Percentiles rank a stretch among this genome's conserved stretches.
Evolutionary conservation across 192 early-diverging fungal genomes (phyloP).

Genomic region (Jimgerdemannia flammicorona): DNA sequence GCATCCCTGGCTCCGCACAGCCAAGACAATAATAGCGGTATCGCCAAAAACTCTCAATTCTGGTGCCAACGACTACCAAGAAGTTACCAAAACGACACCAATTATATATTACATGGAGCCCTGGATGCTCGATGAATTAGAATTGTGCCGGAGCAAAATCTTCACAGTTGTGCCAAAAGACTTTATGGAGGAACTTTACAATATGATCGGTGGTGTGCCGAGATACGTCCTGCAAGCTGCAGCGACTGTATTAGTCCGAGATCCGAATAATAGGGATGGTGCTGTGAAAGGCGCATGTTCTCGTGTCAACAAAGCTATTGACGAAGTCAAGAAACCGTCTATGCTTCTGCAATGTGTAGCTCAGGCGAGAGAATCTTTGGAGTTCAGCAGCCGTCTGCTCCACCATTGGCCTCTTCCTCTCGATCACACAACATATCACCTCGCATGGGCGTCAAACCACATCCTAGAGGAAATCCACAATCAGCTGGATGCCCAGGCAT

Average conservation of each 20-base stretch:
- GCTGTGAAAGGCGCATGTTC: background rate
- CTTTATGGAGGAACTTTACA: conserved; percentile 14
- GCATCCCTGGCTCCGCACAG: background rate
- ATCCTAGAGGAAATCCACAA: background rate
- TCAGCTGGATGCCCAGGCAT: background rate
- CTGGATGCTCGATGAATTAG: background rate
- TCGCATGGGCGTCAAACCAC: background rate
- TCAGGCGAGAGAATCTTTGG: background rate
- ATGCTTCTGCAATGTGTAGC: background rate
- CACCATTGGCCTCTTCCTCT: background rate
- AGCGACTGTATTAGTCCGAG: background rate
- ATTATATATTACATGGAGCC: background rate
- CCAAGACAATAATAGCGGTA: background rate
- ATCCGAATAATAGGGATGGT: background rate
- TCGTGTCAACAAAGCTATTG: background rate
- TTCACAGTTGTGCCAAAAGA: conserved; percentile 4
- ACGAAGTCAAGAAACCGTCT: background rate
- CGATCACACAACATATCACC: background rate
- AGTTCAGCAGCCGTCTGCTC: background rate
- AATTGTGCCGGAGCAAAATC: conserved; percentile 8
- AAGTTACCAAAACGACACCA: background rate
- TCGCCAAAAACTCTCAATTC: background rate
- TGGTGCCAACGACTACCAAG: background rate
- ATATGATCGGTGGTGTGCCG: conserved; percentile 17
- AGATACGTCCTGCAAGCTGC: conserved; percentile 19